Conservation (phyloP, 306 rosid genomes). For the Vicia sativa region DNA sequence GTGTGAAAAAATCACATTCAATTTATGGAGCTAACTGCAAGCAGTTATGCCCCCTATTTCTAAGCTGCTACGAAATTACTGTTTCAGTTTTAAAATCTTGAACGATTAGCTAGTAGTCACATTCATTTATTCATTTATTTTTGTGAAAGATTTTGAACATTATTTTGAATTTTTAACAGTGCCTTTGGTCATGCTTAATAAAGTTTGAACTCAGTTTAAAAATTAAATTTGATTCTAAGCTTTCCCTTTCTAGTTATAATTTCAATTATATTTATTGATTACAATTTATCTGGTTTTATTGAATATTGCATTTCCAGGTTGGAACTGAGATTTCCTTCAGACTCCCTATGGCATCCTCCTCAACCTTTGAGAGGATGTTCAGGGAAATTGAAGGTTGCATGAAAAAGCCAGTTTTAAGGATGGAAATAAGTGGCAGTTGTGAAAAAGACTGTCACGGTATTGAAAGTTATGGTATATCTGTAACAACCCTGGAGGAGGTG, state of each 20-base stretch:
- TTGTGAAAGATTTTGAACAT: constrained; percentile 35
- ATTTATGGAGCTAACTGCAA: not conserved
- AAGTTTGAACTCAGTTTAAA: constrained; percentile 10
- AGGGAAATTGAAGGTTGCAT: constrained; percentile 95
- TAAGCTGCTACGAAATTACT: not conserved
- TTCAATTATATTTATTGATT: constrained; percentile 32
- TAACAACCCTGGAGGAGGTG: constrained; percentile 97
- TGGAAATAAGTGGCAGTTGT: constrained; percentile 44
- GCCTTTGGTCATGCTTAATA: constrained; percentile 20
- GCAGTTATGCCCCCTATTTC: not conserved
- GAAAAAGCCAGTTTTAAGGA: constrained; percentile 48
- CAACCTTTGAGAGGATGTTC: constrained; percentile 84
- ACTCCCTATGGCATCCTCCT: constrained; percentile 91
- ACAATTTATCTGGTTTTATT: constrained; percentile 27
- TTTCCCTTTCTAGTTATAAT: not conserved
- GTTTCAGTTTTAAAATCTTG: not conserved
- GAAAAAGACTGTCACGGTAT: constrained; percentile 66
- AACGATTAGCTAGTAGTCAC: not conserved
- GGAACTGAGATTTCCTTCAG: constrained; percentile 98
- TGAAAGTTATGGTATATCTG: constrained; percentile 96
- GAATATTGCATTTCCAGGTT: constrained; percentile 63
- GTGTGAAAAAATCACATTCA: no score
- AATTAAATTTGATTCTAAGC: not conserved
- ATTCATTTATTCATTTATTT: constrained; percentile 4
- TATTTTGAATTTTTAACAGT: constrained; percentile 21